Evolutionary conservation across 2,329 filamentous ascomycete genomes (phyloP).

Genomic region (Penicillium sp.): DNA sequence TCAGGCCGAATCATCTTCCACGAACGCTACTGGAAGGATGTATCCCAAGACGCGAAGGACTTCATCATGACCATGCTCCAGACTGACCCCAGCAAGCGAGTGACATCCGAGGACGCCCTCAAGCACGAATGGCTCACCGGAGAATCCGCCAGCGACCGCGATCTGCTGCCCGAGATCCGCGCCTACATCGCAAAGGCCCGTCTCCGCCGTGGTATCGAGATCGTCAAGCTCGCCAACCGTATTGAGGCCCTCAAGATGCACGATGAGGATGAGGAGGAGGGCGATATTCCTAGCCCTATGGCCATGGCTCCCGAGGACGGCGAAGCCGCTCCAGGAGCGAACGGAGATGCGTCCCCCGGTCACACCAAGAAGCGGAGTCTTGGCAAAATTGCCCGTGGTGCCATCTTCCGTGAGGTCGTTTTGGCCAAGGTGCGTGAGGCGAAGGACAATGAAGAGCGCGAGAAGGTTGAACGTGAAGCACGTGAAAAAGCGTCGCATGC

Average conservation of each 20-base stretch:
- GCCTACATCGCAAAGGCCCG: constrained; percentile 89
- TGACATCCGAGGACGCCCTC: constrained; percentile 77
- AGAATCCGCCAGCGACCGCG: constrained; percentile 89
- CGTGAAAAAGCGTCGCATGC: constrained; percentile 38
- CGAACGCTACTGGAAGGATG: constrained; percentile 97
- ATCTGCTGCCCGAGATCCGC: constrained; percentile 95
- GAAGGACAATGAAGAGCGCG: constrained; percentile 79
- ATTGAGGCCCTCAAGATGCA: constrained; percentile 93
- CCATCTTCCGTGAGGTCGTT: constrained; percentile 93
- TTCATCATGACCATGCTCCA: constrained; percentile 85
- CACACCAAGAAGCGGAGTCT: constrained; percentile 53
- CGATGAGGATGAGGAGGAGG: constrained; percentile 80
- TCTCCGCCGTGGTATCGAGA: constrained; percentile 88
- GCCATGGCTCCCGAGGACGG: constrained; percentile 59
- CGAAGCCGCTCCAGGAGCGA: constrained; percentile 12
- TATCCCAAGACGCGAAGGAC: constrained; percentile 90
- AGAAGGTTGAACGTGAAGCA: constrained; percentile 64
- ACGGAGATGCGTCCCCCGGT: constrained; percentile 18
- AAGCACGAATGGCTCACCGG: constrained; percentile 87
- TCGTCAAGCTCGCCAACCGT: constrained; percentile 92
- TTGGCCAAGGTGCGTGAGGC: constrained; percentile 89
- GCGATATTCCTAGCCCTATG: constrained; percentile 61
- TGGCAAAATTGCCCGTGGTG: constrained; percentile 60
- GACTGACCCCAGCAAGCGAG: constrained; percentile 72
- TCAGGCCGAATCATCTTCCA: constrained; percentile 86